These are phyloP conservation scores for Jatropha multifida DNA, from an alignment of 441 rosid species.

Conservation along the genomic window DNA sequence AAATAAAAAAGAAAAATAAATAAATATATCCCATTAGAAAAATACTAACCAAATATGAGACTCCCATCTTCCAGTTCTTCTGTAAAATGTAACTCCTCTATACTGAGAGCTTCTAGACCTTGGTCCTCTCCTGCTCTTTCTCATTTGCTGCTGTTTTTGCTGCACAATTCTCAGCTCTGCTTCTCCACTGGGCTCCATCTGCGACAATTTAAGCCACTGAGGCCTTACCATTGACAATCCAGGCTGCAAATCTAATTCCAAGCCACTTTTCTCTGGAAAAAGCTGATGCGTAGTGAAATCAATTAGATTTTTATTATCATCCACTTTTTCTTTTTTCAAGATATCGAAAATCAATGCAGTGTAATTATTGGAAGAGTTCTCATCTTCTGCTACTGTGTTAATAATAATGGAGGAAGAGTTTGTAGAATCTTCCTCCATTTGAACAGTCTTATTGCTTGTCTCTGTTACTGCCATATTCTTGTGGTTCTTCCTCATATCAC, in stretches of 20 bases:
- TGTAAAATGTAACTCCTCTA: conserved; percentile 89
- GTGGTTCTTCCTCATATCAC: conserved; percentile 16
- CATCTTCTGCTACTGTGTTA: conserved; percentile 43
- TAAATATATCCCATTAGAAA: neutral
- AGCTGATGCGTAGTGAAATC: conserved; percentile 39
- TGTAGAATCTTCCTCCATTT: conserved; percentile 40
- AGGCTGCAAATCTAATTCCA: conserved; percentile 29
- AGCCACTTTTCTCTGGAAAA: conserved; percentile 42
- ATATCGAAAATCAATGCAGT: conserved; percentile 53
- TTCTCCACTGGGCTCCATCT: conserved; percentile 29
- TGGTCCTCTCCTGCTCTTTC: conserved; percentile 90
- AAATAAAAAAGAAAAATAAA: too few relatives aligned
- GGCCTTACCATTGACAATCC: conserved; percentile 22
- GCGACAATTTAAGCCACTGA: conserved; percentile 64
- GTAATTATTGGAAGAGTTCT: conserved; percentile 37
- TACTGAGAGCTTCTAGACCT: conserved; percentile 89
- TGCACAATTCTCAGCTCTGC: conserved; percentile 34
- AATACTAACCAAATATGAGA: conserved; percentile 80
- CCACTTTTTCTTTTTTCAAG: conserved; percentile 40
- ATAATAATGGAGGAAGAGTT: conserved; percentile 60
- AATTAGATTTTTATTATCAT: neutral
- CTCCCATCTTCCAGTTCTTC: conserved; percentile 97
- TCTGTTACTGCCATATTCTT: neutral
- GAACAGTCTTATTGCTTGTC: neutral
- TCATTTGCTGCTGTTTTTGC: conserved; percentile 50